Conservation (phyloP, 73 alveolate species). For the Blepharisma stoltei region DNA sequence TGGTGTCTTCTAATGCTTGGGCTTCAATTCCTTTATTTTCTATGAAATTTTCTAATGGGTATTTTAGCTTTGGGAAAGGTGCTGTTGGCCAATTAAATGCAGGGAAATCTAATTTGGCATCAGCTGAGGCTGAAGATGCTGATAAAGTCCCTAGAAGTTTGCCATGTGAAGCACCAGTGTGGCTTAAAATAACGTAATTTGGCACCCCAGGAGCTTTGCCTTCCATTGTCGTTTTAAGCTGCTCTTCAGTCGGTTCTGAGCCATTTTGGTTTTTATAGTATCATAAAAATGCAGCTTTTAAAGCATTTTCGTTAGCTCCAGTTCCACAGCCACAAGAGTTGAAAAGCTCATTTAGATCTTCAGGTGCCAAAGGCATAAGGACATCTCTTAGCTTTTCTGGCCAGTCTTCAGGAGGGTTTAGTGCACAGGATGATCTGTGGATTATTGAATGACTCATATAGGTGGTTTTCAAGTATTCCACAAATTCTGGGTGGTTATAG, state of each 20-base stretch:
- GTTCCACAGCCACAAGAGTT: conserved; percentile 43
- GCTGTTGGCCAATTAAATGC: conserved; percentile 47
- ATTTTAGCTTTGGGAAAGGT: conserved; percentile 51
- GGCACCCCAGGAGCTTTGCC: conserved; percentile 15
- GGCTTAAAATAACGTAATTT: conserved; percentile 36
- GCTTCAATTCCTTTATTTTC: conserved; percentile 51
- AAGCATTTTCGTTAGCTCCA: conserved; percentile 49
- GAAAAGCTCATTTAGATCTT: conserved; percentile 40
- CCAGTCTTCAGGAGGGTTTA: conserved; percentile 44
- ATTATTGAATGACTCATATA: not conserved
- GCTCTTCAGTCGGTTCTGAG: conserved; percentile 18
- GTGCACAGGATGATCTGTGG: not conserved
- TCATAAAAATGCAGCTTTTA: conserved; percentile 42
- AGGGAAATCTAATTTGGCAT: conserved; percentile 16
- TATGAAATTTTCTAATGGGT: conserved; percentile 38
- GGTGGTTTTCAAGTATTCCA: conserved; percentile 11
- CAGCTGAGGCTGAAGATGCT: not conserved
- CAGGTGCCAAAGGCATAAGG: conserved; percentile 55
- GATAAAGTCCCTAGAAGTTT: conserved; percentile 18
- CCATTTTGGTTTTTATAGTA: conserved; percentile 32
- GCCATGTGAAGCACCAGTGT: conserved; percentile 50
- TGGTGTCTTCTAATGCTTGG: conserved; percentile 33
- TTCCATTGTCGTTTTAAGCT: conserved; percentile 10
- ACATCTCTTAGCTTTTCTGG: conserved; percentile 42
- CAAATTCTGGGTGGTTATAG: conserved; percentile 49